These are phyloP conservation scores for Mycena epipterygia DNA, from an alignment of 768 basidiomycete genomes.

Conservation along the genomic window DNA sequence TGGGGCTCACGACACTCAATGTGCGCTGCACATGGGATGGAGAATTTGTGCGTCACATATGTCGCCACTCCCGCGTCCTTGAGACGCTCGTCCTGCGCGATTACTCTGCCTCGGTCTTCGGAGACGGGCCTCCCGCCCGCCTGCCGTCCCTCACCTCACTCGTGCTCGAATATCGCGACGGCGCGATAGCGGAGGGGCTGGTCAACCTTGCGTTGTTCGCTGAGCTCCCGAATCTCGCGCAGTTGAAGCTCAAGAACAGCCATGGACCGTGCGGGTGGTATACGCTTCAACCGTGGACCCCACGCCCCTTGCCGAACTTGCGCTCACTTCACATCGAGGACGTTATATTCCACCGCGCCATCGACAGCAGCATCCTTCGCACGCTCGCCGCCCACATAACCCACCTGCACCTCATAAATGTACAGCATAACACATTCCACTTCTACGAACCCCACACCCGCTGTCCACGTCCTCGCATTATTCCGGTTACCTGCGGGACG, in stretches of 20 bases:
- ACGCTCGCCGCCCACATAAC: neutral
- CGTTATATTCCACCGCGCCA: neutral
- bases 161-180: constrained; percentile 6
- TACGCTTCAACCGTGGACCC: no score
- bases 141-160: constrained; percentile 1
- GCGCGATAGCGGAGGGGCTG: constrained; percentile 8
- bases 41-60: neutral
- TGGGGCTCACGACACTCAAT: constrained; percentile 5
- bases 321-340: neutral
- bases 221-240: neutral
- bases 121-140: neutral
- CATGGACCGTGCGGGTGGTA: neutral
- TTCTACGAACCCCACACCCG: no score
- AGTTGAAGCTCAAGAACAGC: neutral
- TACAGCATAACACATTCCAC: neutral
- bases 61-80: neutral
- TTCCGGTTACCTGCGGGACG: no score
- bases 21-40: constrained; percentile 16
- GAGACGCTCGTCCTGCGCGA: constrained; percentile 10
- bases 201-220: neutral
- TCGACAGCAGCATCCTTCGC: neutral
- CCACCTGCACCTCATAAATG: neutral
- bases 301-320: neutral
- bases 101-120: constrained; percentile 1
- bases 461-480: no score